Percentiles rank a stretch among this genome's conserved stretches.
These are phyloP conservation scores for Monosporascus sp. DNA, from an alignment of 2,329 filamentous ascomycete species.

Conservation along the genomic window DNA sequence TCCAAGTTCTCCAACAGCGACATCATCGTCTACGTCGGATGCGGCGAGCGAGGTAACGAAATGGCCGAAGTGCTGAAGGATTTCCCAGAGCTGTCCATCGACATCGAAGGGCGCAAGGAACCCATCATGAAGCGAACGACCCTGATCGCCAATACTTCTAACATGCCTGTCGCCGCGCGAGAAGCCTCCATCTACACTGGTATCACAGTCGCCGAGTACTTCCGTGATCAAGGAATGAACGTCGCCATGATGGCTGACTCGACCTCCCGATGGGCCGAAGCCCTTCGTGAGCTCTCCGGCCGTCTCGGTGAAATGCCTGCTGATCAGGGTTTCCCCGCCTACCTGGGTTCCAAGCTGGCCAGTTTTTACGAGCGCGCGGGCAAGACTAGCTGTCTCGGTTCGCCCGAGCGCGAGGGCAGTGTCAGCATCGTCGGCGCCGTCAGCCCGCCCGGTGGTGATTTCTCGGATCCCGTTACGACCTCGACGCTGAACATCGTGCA, in stretches of 20 bases:
- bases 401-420: constrained; percentile 81
- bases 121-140: constrained; percentile 99
- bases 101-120: constrained; percentile 89
- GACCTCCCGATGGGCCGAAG: constrained; percentile 96
- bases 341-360: constrained; percentile 91
- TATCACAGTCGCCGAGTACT: constrained; percentile 93
- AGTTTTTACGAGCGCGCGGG: constrained; percentile 99
- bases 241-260: constrained; percentile 99
- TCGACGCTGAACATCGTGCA: constrained; percentile 95
- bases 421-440: constrained; percentile 98
- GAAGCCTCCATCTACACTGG: constrained; percentile 98
- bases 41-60: constrained; percentile 63
- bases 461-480: constrained; percentile 94
- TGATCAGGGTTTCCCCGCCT: constrained; percentile 98
- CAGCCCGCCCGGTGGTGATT: constrained; percentile 96
- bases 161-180: constrained; percentile 98
- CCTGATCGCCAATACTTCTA: constrained; percentile 97
- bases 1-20: constrained; percentile 99
- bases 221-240: constrained; percentile 92
- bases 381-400: constrained; percentile 77
- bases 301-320: constrained; percentile 99
- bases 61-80: constrained; percentile 99
- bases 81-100: constrained; percentile 95
- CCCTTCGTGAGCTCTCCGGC: constrained; percentile 96
- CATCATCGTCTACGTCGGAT: constrained; percentile 95